Percentiles rank a stretch among this genome's conserved stretches.
These are phyloP conservation scores for Paecilomyces dactylethromorphus DNA, from an alignment of 2,329 filamentous ascomycete species.

Conservation along the genomic window DNA sequence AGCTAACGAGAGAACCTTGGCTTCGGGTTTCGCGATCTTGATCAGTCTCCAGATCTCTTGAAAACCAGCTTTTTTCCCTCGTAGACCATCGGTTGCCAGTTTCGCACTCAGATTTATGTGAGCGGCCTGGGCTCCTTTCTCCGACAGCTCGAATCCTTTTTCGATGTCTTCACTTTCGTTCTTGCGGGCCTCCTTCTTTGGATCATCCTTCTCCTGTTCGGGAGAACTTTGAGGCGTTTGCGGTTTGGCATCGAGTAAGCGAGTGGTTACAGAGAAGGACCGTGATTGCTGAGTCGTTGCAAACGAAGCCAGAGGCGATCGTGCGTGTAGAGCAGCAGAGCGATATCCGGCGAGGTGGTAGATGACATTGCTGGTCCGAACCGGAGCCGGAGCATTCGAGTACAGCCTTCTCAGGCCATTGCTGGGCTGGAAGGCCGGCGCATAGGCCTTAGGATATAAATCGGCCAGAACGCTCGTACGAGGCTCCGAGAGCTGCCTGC, in stretches of 20 bases:
- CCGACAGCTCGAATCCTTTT: slow-evolving; percentile 62
- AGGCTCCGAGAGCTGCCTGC: slow-evolving; percentile 17
- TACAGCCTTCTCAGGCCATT: slow-evolving; percentile 14
- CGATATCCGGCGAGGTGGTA: slow-evolving; percentile 8
- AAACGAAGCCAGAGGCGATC: slow-evolving; percentile 8
- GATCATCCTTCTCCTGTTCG: slow-evolving; percentile 4
- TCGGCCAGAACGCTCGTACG: slow-evolving; percentile 12
- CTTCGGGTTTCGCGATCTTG: slow-evolving; percentile 81
- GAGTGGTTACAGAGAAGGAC: slow-evolving; percentile 18
- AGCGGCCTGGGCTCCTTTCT: slow-evolving; percentile 78
- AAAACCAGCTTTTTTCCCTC: slow-evolving; percentile 52
- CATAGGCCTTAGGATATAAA: slow-evolving; percentile 9
- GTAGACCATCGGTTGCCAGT: slow-evolving; percentile 70
- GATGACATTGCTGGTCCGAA: slow-evolving; percentile 13
- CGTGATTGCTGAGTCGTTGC: slow-evolving; percentile 17
- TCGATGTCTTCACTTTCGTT: slow-evolving; percentile 50
- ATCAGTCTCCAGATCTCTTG: slow-evolving; percentile 80
- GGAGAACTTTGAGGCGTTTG: slow-evolving; percentile 10
- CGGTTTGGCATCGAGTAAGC: slow-evolving; percentile 19
- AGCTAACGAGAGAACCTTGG: slow-evolving; percentile 68
- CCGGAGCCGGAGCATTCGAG: slow-evolving; percentile 15
- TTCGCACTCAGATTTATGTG: slow-evolving; percentile 85
- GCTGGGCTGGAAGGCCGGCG: not conserved
- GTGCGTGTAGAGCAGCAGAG: slow-evolving; percentile 6
- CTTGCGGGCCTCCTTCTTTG: slow-evolving; percentile 28